Base-by-base conservation (phyloP, 202 grass and related monocot species). In the Schoenoplectus triqueter region DNA sequence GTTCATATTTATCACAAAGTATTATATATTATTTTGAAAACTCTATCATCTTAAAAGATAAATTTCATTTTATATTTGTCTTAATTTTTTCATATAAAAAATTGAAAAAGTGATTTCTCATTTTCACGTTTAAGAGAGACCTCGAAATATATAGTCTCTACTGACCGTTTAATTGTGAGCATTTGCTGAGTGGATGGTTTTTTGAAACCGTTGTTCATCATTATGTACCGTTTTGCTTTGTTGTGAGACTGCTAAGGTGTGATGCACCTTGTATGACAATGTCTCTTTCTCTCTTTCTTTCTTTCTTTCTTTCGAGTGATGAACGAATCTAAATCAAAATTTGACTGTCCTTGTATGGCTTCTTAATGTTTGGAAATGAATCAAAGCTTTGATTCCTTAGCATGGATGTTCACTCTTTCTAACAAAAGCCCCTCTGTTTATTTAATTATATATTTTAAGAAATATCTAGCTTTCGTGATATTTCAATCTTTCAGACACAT, bases 291-390 rank as follows among this genome's bases (percentile, higher is more conserved):
- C n/a, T 44, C 52, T 44, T 60, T 57, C 8, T 1, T 3, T 31
- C 31, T 31, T 31, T 31, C 31, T 62, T 62, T 62, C 14, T 18
- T 52, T 31, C 2, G 54, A 78, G 22, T 18, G 10, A n/a, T 17
- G 9, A 60, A 61, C 3, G 39, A 17, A 79, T 79, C 31, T 18
- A 60, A 77, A 77, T 41, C 22, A 40, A 41, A 71, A 61, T 61
- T 45, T 79, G 55, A 45, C 21, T 60, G 18, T 2, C 55, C 3
- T 1, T 18, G 31, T 42, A 41, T 77, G 31, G 31, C 31, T 31
- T 31, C 31, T 31, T 31, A 31, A 31, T 31, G 5, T 61, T 45
- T 79, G 75, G 75, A 62, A 79, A 61, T 79, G 31, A 59, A 79
- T 62, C 55, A 79, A 18, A 79, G 45, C 0, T 8, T 40, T 17